Conservation (phyloP, 306 rosid species). For the Pueraria montana region DNA sequence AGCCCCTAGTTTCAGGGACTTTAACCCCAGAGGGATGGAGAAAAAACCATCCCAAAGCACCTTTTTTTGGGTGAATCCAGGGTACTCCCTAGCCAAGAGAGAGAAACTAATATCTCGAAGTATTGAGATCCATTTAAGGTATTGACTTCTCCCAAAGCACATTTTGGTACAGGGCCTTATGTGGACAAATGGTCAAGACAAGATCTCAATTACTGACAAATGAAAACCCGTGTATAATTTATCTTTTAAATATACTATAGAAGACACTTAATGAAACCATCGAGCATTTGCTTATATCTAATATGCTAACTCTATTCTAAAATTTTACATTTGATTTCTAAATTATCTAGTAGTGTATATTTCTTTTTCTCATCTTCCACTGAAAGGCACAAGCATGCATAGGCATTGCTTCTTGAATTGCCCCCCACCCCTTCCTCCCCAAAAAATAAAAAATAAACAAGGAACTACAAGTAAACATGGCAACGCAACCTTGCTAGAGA, state of each 20-base stretch:
- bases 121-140: neutral
- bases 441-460: neutral
- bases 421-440: neutral
- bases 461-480: conserved; percentile 3
- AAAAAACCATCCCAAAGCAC: neutral
- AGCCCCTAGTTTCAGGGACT: neutral
- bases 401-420: neutral
- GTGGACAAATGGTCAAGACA: neutral
- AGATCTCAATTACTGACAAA: neutral
- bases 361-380: neutral
- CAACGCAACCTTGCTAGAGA: conserved; percentile 28
- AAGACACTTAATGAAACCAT: conserved; percentile 2
- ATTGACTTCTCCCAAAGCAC: neutral
- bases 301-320: neutral
- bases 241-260: neutral
- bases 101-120: neutral
- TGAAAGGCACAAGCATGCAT: conserved; percentile 28
- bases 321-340: neutral
- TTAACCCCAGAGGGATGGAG: neutral
- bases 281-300: neutral
- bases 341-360: neutral
- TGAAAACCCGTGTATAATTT: neutral
- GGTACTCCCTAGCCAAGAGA: neutral
- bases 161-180: neutral
- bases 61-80: neutral